Evolutionary conservation across 2,329 filamentous ascomycete species (phyloP).

Genomic region (Aspergillus clavatus): DNA sequence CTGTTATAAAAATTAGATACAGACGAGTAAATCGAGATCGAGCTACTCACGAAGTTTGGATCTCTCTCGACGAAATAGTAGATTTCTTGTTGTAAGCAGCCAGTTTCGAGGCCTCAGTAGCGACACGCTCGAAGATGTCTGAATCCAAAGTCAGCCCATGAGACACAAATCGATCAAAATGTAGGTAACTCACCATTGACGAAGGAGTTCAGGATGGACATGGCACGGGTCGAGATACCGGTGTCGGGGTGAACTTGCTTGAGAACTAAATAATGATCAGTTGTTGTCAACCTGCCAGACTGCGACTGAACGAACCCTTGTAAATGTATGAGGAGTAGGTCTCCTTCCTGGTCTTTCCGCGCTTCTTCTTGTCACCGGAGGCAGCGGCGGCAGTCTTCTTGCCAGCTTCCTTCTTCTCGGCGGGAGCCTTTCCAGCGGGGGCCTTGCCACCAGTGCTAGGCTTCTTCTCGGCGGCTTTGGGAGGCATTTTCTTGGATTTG

Average conservation of each 20-base stretch:
- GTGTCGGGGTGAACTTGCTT: slow-evolving; percentile 99
- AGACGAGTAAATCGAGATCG: not conserved
- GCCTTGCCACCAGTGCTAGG: slow-evolving; percentile 91
- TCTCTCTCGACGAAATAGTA: slow-evolving; percentile 98
- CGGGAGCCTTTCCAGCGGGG: slow-evolving; percentile 69
- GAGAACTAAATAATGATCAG: slow-evolving; percentile 61
- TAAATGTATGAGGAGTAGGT: slow-evolving; percentile 99
- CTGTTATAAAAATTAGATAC: slow-evolving; percentile 39
- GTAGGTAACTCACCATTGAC: slow-evolving; percentile 74
- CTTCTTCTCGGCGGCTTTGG: slow-evolving; percentile 98
- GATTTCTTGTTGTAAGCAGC: slow-evolving; percentile 99
- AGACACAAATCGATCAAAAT: not conserved
- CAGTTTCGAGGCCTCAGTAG: slow-evolving; percentile 97
- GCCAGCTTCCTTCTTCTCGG: slow-evolving; percentile 99
- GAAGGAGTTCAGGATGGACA: slow-evolving; percentile 99
- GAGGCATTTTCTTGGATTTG: slow-evolving; percentile 71
- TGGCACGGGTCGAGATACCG: slow-evolving; percentile 99
- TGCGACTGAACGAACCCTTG: slow-evolving; percentile 67
- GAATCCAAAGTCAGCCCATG: slow-evolving; percentile 2
- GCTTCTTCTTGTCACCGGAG: slow-evolving; percentile 99
- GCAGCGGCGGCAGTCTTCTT: slow-evolving; percentile 90
- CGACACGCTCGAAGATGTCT: slow-evolving; percentile 99
- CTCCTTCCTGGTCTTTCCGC: slow-evolving; percentile 99
- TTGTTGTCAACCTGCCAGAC: slow-evolving; percentile 11
- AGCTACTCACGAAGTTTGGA: slow-evolving; percentile 78